Evolutionary conservation across 2,329 filamentous ascomycete genomes (phyloP).

Genomic region (Fusarium sterilihyphosum): DNA sequence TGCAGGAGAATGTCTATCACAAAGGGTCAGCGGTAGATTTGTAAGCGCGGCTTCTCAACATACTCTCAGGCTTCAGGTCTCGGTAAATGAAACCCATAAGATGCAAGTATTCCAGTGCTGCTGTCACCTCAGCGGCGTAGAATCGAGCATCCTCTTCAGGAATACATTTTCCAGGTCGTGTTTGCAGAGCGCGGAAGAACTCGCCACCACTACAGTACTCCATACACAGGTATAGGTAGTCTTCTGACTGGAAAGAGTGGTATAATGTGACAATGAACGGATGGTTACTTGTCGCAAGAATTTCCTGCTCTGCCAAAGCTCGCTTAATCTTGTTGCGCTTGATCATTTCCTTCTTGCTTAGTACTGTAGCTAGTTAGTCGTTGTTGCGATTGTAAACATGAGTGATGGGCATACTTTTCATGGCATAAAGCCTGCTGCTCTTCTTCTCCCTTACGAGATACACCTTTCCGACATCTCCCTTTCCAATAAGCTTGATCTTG

Average conservation of each 20-base stretch:
- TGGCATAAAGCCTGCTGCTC: constrained; percentile 92
- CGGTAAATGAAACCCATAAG: constrained; percentile 99
- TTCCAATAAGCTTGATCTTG: constrained; percentile 99
- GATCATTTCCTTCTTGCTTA: constrained; percentile 99
- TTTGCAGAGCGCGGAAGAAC: constrained; percentile 97
- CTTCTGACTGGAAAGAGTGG: constrained; percentile 98
- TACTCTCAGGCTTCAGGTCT: constrained; percentile 97
- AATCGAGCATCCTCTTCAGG: constrained; percentile 96
- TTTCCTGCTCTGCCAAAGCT: constrained; percentile 96
- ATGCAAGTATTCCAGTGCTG: constrained; percentile 94
- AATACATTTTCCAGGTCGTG: constrained; percentile 95
- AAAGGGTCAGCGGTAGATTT: constrained; percentile 5
- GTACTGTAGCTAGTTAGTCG: constrained; percentile 68
- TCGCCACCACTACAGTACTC: constrained; percentile 99
- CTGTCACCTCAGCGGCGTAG: constrained; percentile 97
- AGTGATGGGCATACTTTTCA: constrained; percentile 79
- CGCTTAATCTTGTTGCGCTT: constrained; percentile 99
- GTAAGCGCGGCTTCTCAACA: constrained; percentile 14
- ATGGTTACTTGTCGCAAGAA: constrained; percentile 97
- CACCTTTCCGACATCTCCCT: constrained; percentile 98
- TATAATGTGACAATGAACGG: constrained; percentile 99
- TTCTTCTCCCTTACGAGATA: constrained; percentile 99
- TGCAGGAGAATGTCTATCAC: constrained; percentile 89
- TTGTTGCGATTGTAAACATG: neutral
- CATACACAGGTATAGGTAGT: constrained; percentile 99